Evolutionary conservation across 345 rosid genomes (phyloP).

Genomic region (Syzygium grande): DNA sequence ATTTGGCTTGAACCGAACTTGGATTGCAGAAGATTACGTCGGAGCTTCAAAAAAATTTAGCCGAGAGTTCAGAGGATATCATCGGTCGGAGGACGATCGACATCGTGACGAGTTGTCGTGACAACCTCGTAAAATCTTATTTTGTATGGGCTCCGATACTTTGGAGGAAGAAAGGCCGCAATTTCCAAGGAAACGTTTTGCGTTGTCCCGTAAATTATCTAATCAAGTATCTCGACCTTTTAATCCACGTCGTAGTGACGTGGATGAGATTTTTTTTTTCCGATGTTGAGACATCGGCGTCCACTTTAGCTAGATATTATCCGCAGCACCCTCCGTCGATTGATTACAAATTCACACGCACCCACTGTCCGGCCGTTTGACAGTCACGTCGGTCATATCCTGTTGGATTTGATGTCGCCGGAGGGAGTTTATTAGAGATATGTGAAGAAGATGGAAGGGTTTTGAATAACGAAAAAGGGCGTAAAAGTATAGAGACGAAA

Average conservation of each 20-base stretch:
- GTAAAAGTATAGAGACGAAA: neutral
- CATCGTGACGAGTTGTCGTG: neutral
- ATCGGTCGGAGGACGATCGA: neutral
- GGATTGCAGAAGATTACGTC: neutral
- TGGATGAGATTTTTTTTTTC: no score
- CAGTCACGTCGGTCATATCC: rapidly evolving
- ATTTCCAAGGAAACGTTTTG: neutral
- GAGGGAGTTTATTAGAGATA: rapidly evolving
- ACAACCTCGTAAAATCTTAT: neutral
- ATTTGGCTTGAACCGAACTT: neutral
- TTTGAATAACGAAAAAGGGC: neutral
- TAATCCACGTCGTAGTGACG: no score
- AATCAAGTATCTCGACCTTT: neutral
- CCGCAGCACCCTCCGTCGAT: rapidly evolving
- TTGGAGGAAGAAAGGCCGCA: neutral
- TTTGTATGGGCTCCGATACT: no score
- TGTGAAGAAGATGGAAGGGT: rapidly evolving
- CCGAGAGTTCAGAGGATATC: neutral
- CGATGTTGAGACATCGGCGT: no score
- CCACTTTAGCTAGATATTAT: no score
- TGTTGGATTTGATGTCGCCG: rapidly evolving
- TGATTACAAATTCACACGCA: no score
- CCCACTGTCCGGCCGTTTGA: neutral
- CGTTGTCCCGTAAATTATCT: neutral
- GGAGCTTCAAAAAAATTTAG: neutral